These are phyloP conservation scores for Pneumocystis wakefieldiae DNA, from an alignment of 1,139 yeast species.

Conservation along the genomic window DNA sequence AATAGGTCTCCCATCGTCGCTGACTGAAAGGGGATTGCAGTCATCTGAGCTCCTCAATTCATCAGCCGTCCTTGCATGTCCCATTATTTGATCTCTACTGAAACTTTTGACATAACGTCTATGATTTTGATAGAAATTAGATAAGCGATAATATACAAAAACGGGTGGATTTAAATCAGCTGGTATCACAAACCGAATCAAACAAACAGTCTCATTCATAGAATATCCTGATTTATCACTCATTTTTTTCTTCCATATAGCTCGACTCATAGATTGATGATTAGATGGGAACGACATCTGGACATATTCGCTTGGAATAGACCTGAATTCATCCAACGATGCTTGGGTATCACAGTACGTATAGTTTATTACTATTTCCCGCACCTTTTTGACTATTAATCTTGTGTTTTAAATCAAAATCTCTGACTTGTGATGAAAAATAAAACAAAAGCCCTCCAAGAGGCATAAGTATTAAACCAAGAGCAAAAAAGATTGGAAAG, in stretches of 20 bases:
- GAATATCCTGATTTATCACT: slow-evolving; percentile 2
- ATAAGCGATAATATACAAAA: slow-evolving; percentile 62
- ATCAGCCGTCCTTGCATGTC: slow-evolving; percentile 42
- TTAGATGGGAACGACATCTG: slow-evolving; percentile 15
- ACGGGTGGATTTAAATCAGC: slow-evolving; percentile 59
- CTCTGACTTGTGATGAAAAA: slow-evolving; percentile 39
- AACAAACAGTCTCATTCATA: slow-evolving; percentile 37
- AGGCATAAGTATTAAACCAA: slow-evolving; percentile 78
- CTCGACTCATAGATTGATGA: slow-evolving; percentile 7
- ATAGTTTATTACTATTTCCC: slow-evolving; percentile 71
- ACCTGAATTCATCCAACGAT: slow-evolving; percentile 28
- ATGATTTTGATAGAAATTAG: slow-evolving; percentile 82
- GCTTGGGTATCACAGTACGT: slow-evolving; percentile 58
- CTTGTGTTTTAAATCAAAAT: not conserved
- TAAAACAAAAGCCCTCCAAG: slow-evolving; percentile 83
- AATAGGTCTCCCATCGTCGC: slow-evolving; percentile 39
- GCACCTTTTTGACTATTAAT: slow-evolving; percentile 27
- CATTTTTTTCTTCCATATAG: slow-evolving; percentile 1
- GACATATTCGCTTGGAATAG: slow-evolving; percentile 35
- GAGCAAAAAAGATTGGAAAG: slow-evolving; percentile 56
- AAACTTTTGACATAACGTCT: slow-evolving; percentile 83
- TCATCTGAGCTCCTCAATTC: slow-evolving; percentile 65
- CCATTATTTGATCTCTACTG: slow-evolving; percentile 79
- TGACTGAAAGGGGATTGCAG: slow-evolving; percentile 65
- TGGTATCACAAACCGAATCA: slow-evolving; percentile 67